Base-by-base conservation (phyloP, 1,284 basidiomycete genomes). In the Leccinum colubrinum region DNA sequence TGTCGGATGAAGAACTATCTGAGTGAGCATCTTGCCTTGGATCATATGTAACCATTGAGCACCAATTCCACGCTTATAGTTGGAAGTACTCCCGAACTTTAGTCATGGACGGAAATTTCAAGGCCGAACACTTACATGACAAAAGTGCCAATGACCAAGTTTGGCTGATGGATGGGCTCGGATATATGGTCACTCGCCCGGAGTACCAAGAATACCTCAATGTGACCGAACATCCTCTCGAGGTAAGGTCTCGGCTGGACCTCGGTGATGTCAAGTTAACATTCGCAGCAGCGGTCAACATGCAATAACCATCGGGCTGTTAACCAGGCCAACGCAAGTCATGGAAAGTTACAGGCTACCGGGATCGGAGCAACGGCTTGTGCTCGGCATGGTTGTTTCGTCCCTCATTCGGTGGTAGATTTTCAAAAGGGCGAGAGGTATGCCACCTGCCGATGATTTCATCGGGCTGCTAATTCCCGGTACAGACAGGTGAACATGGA, bases 401-500 rank as follows among this genome's bases (percentile, higher is more conserved):
- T 65, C 3, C 69, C 67, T 1, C 59, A 68, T 35, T 62, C 61
- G 1, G 56, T 65, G 25, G 64, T 66, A 6, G 52, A 53, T 17
- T 48, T 48, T 48, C 46, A 48, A 48, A 48, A 48, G 46, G 46
- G 46, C 12, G 46, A 48, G 12, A 11, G 46, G 46, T 48, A 20
- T 48, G 46, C 20, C 2, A 7, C 20, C n/a, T 48, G 11, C 17
- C 5, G 12, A 48, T 48, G 17, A 11, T 20, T 12, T 48, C 4
- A 48, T 48, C 9, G 30, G 30, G 30, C 30, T 33, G 30, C 30
- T 33, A 33, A 33, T 33, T 33, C 9, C 30, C 46, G 8, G 17
- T 3, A 4, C 50, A 70, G 69, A 8, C 65, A 69, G 22, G 35
- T 39, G 1, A 70, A 71, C 48, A 70, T 71, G 60, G 68, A 71